These are phyloP conservation scores for Wickerhamomyces ciferrii DNA, from an alignment of 805 yeast species.

Conservation along the genomic window DNA sequence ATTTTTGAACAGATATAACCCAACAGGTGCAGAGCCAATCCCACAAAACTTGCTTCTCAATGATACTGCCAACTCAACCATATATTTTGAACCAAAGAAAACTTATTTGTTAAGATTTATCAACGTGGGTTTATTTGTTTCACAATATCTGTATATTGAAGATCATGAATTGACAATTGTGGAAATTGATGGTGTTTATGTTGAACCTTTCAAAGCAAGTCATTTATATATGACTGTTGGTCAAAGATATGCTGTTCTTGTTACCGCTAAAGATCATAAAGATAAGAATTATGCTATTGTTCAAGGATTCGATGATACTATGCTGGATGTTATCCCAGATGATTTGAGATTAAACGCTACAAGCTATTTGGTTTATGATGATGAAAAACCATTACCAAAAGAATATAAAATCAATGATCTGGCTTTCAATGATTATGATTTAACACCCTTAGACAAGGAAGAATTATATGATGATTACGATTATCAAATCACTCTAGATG, in stretches of 20 bases:
- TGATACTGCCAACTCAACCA: constrained; percentile 53
- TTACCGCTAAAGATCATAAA: constrained; percentile 45
- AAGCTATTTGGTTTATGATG: constrained; percentile 49
- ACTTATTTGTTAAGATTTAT: constrained; percentile 62
- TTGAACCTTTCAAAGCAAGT: constrained; percentile 50
- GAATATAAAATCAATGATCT: constrained; percentile 11
- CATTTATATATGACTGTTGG: constrained; percentile 69
- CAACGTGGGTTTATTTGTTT: constrained; percentile 68
- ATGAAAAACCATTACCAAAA: constrained; percentile 23
- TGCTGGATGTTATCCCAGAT: constrained; percentile 66
- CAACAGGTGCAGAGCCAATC: constrained; percentile 82
- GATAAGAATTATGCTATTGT: constrained; percentile 53
- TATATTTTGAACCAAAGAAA: constrained; percentile 50
- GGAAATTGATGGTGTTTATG: constrained; percentile 71
- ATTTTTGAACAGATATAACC: constrained; percentile 63
- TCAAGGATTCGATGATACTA: constrained; percentile 54
- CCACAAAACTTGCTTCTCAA: constrained; percentile 65
- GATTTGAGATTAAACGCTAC: constrained; percentile 52
- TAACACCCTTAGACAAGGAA: constrained; percentile 37
- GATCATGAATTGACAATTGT: constrained; percentile 69
- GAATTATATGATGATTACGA: constrained; percentile 56
- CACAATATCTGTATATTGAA: constrained; percentile 64
- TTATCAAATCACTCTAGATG: constrained; percentile 50
- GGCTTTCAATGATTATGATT: constrained; percentile 29
- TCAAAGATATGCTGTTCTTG: constrained; percentile 70